Percentiles rank a stretch among this genome's conserved stretches.
These are phyloP conservation scores for Globisporangium nagaii DNA, from an alignment of 352 stramenopile genomes.

Conservation along the genomic window DNA sequence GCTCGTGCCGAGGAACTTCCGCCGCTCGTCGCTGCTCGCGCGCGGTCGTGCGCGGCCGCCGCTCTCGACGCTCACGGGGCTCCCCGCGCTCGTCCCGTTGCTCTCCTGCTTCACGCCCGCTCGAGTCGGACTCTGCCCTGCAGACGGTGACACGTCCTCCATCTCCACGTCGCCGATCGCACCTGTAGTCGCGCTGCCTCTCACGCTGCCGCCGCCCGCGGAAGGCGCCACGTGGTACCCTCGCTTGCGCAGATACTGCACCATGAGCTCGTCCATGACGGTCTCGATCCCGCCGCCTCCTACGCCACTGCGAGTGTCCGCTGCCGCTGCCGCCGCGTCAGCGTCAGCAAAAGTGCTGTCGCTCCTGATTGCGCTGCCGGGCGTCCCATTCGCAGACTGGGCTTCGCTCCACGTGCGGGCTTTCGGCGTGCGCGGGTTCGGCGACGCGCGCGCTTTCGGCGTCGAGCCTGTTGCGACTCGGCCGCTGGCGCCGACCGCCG, in stretches of 20 bases:
- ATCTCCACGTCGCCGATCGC: constrained; percentile 13
- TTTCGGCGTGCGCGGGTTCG: constrained; percentile 3
- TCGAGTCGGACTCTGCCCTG: neutral
- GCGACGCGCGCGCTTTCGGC: neutral
- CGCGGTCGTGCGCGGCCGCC: neutral
- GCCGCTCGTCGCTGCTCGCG: constrained; percentile 5
- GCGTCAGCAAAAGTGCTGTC: neutral
- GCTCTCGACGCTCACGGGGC: constrained; percentile 10
- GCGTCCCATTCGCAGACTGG: neutral
- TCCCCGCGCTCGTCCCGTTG: constrained; percentile 2
- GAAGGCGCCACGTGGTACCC: constrained; percentile 41
- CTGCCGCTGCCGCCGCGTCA: neutral
- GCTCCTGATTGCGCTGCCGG: neutral
- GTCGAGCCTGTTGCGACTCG: neutral
- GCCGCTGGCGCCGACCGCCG: too few species aligned
- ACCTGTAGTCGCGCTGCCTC: neutral
- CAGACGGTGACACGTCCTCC: neutral
- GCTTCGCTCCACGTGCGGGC: neutral
- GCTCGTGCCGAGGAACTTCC: constrained; percentile 19
- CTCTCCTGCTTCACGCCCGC: constrained; percentile 4
- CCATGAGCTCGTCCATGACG: constrained; percentile 65
- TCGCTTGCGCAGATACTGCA: constrained; percentile 55
- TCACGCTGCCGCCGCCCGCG: neutral
- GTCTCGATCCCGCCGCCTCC: constrained; percentile 10
- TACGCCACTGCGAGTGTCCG: neutral